Evolutionary conservation across 345 rosid species (phyloP).

Genomic region (Reutealis trisperma): DNA sequence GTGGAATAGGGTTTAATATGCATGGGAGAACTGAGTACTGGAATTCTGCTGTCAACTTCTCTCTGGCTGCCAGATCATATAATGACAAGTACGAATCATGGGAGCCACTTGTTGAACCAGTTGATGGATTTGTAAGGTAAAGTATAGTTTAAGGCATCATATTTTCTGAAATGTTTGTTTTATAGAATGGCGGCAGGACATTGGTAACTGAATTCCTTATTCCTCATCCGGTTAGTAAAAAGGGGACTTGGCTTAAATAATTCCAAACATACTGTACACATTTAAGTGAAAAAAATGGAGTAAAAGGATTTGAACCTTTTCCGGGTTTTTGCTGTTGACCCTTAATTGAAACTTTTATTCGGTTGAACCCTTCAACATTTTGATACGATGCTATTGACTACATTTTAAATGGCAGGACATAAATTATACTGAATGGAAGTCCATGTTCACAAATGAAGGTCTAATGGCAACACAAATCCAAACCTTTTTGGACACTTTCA

Average conservation of each 20-base stretch:
- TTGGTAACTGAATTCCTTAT: background rate
- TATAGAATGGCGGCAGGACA: background rate
- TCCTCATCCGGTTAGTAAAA: background rate
- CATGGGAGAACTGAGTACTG: conserved; percentile 67
- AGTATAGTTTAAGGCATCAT: background rate
- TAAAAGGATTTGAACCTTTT: background rate
- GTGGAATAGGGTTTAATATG: conserved; percentile 68
- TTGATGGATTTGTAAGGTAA: conserved; percentile 81
- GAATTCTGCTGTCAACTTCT: conserved; percentile 73
- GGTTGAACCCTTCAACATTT: background rate
- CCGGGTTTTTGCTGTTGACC: background rate
- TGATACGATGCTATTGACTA: background rate
- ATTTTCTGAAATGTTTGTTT: background rate
- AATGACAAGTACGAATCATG: conserved; percentile 90
- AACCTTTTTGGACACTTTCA: no score
- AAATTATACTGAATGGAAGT: background rate
- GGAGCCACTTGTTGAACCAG: conserved; percentile 96
- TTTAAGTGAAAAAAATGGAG: background rate
- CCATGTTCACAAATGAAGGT: no score
- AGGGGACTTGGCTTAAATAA: background rate
- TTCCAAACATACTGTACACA: background rate
- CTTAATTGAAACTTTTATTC: background rate
- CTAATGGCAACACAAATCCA: no score
- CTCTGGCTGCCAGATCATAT: conserved; percentile 84
- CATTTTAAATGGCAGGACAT: background rate